These are phyloP conservation scores for Aristolochia fimbriata DNA, from an alignment of 164 flowering plant species.

Conservation along the genomic window DNA sequence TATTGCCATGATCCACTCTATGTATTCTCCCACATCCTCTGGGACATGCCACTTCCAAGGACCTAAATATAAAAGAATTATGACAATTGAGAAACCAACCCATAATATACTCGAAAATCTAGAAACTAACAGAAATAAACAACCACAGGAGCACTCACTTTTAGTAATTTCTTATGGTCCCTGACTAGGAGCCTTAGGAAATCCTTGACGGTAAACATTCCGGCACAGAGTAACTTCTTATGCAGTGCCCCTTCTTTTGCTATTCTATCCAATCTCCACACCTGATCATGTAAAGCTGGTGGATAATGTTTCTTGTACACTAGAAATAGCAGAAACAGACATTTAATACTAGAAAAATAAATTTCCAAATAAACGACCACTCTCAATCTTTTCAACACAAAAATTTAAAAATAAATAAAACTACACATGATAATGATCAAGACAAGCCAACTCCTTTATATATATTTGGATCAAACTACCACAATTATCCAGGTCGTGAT, in stretches of 20 bases:
- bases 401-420: no score
- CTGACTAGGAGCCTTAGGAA: slow-evolving; percentile 43
- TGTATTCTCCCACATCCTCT: slow-evolving; percentile 62
- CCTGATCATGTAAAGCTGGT: slow-evolving; percentile 49
- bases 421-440: no score
- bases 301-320: no score
- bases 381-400: neutral
- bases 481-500: no score
- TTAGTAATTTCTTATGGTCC: slow-evolving; percentile 42
- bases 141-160: slow-evolving; percentile 21
- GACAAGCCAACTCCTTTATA: no score
- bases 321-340: slow-evolving; percentile 8
- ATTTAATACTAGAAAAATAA: slow-evolving; percentile 7
- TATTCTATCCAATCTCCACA: slow-evolving; percentile 61
- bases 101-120: neutral
- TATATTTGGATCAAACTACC: no score
- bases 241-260: slow-evolving; percentile 61
- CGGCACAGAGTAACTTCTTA: slow-evolving; percentile 34
- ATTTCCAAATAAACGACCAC: no score
- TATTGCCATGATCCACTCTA: slow-evolving; percentile 62
- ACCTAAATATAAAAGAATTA: slow-evolving; percentile 20
- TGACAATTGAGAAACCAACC: neutral
- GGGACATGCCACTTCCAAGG: slow-evolving; percentile 58
- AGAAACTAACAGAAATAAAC: neutral
- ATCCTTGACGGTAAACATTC: slow-evolving; percentile 44